phyloP scores from a whole-genome alignment of 345 rosid genomes.

The Euphorbia tirucalli region DNA sequence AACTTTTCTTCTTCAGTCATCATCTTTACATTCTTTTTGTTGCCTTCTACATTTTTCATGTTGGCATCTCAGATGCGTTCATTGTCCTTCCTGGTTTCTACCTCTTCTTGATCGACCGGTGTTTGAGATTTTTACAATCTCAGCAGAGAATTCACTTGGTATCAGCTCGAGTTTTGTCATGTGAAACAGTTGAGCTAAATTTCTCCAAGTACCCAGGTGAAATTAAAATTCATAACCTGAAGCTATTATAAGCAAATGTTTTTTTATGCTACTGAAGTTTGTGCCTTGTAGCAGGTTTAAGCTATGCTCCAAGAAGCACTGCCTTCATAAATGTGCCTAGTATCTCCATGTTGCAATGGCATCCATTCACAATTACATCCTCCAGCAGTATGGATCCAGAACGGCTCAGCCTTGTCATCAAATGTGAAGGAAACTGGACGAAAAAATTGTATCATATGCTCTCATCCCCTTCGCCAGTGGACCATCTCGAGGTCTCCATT shows the following conservation, averaged over 20 bases:
- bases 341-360: constrained; percentile 33
- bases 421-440: constrained; percentile 26
- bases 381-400: constrained; percentile 27
- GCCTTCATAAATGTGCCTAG: constrained; percentile 23
- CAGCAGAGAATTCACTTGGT: constrained; percentile 23
- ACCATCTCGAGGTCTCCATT: constrained; percentile 19
- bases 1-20: constrained; percentile 28
- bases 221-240: not conserved
- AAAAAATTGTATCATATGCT: constrained; percentile 12
- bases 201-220: constrained; percentile 25
- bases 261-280: not conserved
- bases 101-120: constrained; percentile 26
- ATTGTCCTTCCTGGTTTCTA: constrained; percentile 26
- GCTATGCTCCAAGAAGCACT: constrained; percentile 18
- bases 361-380: constrained; percentile 30
- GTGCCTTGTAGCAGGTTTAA: constrained; percentile 15
- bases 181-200: constrained; percentile 22
- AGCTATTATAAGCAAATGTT: not conserved
- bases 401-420: constrained; percentile 20
- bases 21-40: constrained; percentile 27
- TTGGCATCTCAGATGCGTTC: constrained; percentile 20
- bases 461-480: constrained; percentile 11
- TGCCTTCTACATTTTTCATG: constrained; percentile 26
- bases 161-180: constrained; percentile 19
- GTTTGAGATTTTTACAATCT: constrained; percentile 26